phyloP scores from a whole-genome alignment of 2,329 filamentous ascomycete genomes.

The Ceratocystis cacaofunesta region DNA sequence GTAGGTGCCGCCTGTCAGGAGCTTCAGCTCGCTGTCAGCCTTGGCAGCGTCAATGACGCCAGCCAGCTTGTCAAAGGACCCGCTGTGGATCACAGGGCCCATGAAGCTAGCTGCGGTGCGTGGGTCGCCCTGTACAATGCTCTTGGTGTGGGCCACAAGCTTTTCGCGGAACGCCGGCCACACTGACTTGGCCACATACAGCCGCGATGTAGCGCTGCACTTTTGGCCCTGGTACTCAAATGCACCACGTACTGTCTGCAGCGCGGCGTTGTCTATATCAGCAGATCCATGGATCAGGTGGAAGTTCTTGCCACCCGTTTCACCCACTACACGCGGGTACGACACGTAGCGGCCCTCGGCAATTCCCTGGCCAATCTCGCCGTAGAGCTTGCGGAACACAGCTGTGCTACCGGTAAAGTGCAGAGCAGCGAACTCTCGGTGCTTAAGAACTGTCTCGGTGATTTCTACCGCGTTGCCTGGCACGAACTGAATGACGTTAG shows the following conservation, averaged over 20 bases:
- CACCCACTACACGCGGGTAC: constrained; percentile 79
- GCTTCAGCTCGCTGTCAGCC: constrained; percentile 53
- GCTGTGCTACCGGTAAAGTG: constrained; percentile 90
- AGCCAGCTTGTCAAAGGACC: constrained; percentile 66
- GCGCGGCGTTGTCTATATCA: constrained; percentile 61
- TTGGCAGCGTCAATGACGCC: constrained; percentile 69
- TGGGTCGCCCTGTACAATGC: constrained; percentile 56
- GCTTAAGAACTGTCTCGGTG: constrained; percentile 60
- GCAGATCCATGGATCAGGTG: constrained; percentile 67
- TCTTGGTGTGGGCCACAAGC: constrained; percentile 52
- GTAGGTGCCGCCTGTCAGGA: constrained; percentile 62
- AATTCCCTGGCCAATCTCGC: constrained; percentile 67
- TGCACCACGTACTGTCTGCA: constrained; percentile 71
- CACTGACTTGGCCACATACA: constrained; percentile 61
- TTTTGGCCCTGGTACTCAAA: constrained; percentile 91
- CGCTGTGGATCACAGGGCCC: constrained; percentile 72
- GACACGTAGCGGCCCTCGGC: constrained; percentile 67
- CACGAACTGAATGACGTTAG: constrained; percentile 84
- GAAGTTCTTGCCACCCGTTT: constrained; percentile 91
- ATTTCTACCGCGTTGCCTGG: constrained; percentile 77
- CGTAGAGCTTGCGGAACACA: constrained; percentile 80
- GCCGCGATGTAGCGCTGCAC: constrained; percentile 69
- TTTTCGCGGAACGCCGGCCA: constrained; percentile 57
- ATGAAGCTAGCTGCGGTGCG: constrained; percentile 63
- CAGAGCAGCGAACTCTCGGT: constrained; percentile 73